Base-by-base conservation (phyloP, 2,329 filamentous ascomycete species). In the Zalaria sp. region DNA sequence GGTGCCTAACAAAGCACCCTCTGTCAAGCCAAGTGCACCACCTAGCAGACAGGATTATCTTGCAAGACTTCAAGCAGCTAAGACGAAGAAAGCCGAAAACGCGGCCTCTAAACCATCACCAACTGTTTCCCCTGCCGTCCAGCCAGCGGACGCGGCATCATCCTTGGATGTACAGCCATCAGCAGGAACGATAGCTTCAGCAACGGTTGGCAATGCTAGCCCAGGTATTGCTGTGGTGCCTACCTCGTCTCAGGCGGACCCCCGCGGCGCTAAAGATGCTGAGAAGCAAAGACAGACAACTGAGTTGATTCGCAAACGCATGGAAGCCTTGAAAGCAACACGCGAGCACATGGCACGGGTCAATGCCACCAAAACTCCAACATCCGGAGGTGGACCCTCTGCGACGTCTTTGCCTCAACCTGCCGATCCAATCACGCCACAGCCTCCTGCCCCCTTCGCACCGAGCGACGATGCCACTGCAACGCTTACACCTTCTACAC, bases 31-130 rank as follows among this genome's bases (percentile, higher is more conserved):
- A 34, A 34, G 35, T 5, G 38, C 42, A 6, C 45, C 49, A 26
- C 39, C 82, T 48, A 77, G 83, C 53, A 72, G 83, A 25, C 84
- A 83, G 50, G 82, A 86, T 49, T 76, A 83, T 35, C 84, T 89
- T 45, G 82, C 83, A 3, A 76, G 80, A 38, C 70, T 87, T 42
- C 68, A 87, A 42, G 83, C 83, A n/a, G 77, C 75, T 1, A 87
- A 83, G 57, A 72, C 71, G 40, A 73, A 75, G 29, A 82, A 79
- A 41, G 51, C 56, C 2, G 49, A 53, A 36, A 36, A 38, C 18
- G 40, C 44, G 29, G 36, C 43, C 8, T 11, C 45, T 4, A 41
- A 41, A 27, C 25, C 44, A 28, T 27, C 36, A 11, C 34, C n/a
- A 6, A 4, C 37, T n/a, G 27, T 38, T 5, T 7, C 29, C 29